Evolutionary conservation across 441 rosid genomes (phyloP).

Genomic region (Gossypium davidsonii): DNA sequence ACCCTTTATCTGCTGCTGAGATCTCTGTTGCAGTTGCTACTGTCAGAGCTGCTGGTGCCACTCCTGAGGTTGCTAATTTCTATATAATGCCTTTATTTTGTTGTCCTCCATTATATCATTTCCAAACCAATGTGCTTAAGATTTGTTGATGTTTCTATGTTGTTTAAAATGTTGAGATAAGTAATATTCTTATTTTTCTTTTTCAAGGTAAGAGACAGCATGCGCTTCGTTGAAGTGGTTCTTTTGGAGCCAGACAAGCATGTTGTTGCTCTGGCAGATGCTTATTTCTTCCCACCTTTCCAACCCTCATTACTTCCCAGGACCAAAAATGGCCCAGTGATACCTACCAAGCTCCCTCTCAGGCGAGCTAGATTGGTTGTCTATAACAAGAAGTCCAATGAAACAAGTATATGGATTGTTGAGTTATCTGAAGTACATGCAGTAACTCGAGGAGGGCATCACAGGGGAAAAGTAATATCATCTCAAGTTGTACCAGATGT

Average conservation of each 20-base stretch:
- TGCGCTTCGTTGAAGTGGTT: conserved; percentile 43
- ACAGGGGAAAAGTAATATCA: conserved; percentile 41
- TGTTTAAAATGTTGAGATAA: background rate
- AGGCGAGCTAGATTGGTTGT: conserved; percentile 45
- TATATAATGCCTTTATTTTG: background rate
- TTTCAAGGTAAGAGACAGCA: conserved; percentile 40
- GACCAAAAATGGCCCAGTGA: conserved; percentile 38
- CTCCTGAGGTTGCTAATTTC: conserved; percentile 33
- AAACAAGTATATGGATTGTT: conserved; percentile 43
- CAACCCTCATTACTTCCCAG: conserved; percentile 48
- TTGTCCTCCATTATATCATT: background rate
- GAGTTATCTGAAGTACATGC: conserved; percentile 49
- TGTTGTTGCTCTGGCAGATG: conserved; percentile 47
- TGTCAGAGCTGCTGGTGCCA: conserved; percentile 48
- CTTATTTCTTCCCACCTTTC: conserved; percentile 51
- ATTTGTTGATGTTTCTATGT: background rate
- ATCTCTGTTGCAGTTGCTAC: conserved; percentile 51
- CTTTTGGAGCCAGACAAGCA: conserved; percentile 41
- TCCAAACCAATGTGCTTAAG: background rate
- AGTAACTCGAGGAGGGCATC: conserved; percentile 45
- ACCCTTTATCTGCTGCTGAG: conserved; percentile 47
- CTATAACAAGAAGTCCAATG: conserved; percentile 41
- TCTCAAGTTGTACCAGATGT: conserved; percentile 39
- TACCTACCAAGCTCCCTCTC: conserved; percentile 41
- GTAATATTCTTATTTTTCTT: background rate